Percentiles rank a stretch among this genome's conserved stretches.
phyloP scores from a whole-genome alignment of 768 basidiomycete genomes.

The Leccinum pellstonianum region DNA sequence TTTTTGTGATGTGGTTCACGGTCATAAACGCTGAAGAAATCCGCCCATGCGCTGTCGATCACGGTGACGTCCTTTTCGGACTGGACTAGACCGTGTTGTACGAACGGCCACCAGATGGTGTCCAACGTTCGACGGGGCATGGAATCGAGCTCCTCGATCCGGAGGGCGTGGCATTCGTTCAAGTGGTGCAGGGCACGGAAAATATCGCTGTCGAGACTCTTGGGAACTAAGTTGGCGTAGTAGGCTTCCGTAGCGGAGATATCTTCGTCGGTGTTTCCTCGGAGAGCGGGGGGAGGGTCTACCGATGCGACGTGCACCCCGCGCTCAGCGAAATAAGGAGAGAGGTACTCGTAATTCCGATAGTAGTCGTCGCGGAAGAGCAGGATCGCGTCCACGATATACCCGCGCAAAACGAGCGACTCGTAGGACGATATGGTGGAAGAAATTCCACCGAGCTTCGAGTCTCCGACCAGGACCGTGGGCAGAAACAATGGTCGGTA shows the following conservation, averaged over 20 bases:
- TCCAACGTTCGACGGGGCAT: slow-evolving; percentile 79
- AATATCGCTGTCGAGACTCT: slow-evolving; percentile 37
- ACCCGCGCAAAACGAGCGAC: slow-evolving; percentile 86
- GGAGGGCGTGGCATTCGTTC: slow-evolving; percentile 57
- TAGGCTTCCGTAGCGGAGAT: slow-evolving; percentile 60
- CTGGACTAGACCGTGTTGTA: slow-evolving; percentile 78
- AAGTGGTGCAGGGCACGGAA: slow-evolving; percentile 54
- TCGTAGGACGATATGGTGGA: slow-evolving; percentile 92
- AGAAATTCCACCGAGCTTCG: slow-evolving; percentile 91
- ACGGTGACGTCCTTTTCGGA: slow-evolving; percentile 75
- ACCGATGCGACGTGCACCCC: slow-evolving; percentile 56
- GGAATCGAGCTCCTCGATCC: slow-evolving; percentile 68
- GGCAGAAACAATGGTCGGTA: slow-evolving; percentile 89
- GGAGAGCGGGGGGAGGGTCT: slow-evolving; percentile 55
- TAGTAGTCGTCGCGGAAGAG: slow-evolving; percentile 88
- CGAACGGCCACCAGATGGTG: slow-evolving; percentile 96
- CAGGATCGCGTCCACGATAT: slow-evolving; percentile 79
- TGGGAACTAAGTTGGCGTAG: slow-evolving; percentile 53
- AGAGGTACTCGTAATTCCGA: slow-evolving; percentile 81
- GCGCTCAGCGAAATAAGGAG: slow-evolving; percentile 73
- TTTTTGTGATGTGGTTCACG: slow-evolving; percentile 26
- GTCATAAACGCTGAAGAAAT: slow-evolving; percentile 79
- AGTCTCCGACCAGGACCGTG: slow-evolving; percentile 82
- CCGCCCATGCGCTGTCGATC: slow-evolving; percentile 86
- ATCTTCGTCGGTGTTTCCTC: slow-evolving; percentile 46